Conservation (phyloP, 352 stramenopile species). For the Globisporangium cystogenes region DNA sequence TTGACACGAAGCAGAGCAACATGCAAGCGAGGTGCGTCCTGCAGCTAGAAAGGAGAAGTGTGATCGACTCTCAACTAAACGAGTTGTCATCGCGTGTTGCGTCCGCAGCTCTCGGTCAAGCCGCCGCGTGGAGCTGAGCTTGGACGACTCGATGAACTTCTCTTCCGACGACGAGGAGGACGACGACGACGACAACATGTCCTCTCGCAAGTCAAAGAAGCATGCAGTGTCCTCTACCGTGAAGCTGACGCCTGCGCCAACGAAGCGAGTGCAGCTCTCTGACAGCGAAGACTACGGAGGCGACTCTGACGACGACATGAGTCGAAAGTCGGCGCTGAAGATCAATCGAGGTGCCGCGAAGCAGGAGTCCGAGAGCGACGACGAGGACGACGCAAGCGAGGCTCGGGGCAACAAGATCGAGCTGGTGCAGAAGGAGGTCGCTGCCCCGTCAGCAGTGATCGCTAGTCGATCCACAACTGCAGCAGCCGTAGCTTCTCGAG, state of each 20-base stretch:
- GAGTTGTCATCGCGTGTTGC: too few relatives aligned
- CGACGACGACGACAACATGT: not conserved
- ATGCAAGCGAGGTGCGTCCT: not conserved
- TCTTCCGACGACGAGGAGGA: slow-evolving; percentile 13
- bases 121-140: slow-evolving; percentile 36
- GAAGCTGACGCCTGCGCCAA: not conserved
- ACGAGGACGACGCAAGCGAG: not conserved
- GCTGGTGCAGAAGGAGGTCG: not conserved
- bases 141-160: slow-evolving; percentile 46
- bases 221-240: not conserved
- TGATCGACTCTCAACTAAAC: not conserved
- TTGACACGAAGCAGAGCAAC: slow-evolving; percentile 10
- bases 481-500: not conserved
- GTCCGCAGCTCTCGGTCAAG: slow-evolving; percentile 7
- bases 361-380: slow-evolving; percentile 7
- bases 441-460: not conserved
- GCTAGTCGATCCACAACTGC: not conserved
- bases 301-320: not conserved
- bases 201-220: not conserved
- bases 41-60: not conserved
- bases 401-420: not conserved
- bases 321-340: not conserved
- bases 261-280: slow-evolving; percentile 2
- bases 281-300: slow-evolving; percentile 10
- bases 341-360: not conserved